Evolutionary conservation across 495 filamentous ascomycete species (phyloP), one percentile per base, ranked within the genome.

Genomic region (Lophium mytilinum): DNA sequence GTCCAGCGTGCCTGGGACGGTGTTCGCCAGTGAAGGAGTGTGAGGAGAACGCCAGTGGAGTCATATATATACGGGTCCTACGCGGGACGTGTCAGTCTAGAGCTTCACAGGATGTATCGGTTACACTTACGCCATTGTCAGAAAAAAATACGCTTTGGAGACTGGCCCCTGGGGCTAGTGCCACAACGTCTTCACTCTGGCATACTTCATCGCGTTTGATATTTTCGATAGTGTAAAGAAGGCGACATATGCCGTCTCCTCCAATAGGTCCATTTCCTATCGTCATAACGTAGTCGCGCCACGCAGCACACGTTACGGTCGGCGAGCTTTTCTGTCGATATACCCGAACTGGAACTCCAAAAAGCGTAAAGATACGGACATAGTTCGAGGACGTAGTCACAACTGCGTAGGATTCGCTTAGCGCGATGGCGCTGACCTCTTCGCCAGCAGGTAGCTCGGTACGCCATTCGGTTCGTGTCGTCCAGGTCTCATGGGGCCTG

Each of bases 401-500:
- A 3, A 94, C 88, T 43, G 97, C 80, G 57, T 92, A 96, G 0
- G 86, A 90, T 18, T 96, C 87, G 71, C 85, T 90, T 3, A 97
- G 79, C n/a, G 94, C 89, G 72, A 98, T 88, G 47, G 90, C 87
- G 53, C 81, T 79, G 35, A 95, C 81, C 11, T 81, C 76, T 71
- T 98, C 93, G 15, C 89, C 87, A 37, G 79, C 76, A 0, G 93
- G 93, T 19, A 98, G 70, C 49, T 85, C 72, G 1, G 86, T 95
- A 19, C 88, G 83, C 92, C 92, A 98, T 68, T 98, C 94, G 24
- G 80, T 83, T 56, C 94, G 76, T 5, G 87, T 78, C 1, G 90
- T 95, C 93, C 93, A 98, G 2, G 89, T 94, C 70, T 97, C 94
- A 66, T 98, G 93, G 0, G 93, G 94, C 10, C 93, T 83, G 67